Evolutionary conservation across 108 stramenopile species (phyloP), one percentile per base, ranked within the genome.

Genomic region (Cyclotella atomus): DNA sequence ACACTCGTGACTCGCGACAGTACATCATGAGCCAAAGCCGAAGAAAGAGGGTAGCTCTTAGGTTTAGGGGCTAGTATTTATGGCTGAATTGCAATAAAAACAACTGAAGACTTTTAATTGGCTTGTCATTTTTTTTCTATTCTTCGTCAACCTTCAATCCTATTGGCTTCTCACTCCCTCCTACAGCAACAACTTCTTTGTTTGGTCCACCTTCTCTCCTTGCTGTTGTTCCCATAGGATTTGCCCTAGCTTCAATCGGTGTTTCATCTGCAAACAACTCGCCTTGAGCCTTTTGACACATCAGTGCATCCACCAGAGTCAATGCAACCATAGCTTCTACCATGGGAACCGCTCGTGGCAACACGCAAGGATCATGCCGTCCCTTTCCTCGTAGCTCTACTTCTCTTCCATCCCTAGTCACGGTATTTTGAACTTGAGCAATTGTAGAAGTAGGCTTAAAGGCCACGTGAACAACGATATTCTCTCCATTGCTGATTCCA

Each of bases 281-380:
- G 56, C 94, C 95, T 71, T 97, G 96, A 27, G 92, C 94, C 62
- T 90, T 70, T 65, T 99, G 98, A 84, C 89, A 85, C 97, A 99
- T 96, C 3, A 98, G 75, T 32, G 93, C 91, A 83, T 99, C 99
- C 15, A 89, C 89, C 33, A 99, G 72, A 8, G 94, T 95, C 7
- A 99, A 70, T 14, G 99, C 97, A 32, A 98, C 96, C 99, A 99
- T 99, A 17, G 96, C 95, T 81, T 99, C 97, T 21, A 97, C 96
- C 92, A 97, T 96, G 32, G 97, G 97, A 46, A 96, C 90, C 14
- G 98, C 97, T 24, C 98, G 86, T 7, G 99, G 99, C 10, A 99
- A 83, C 25, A 99, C 99, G 73, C 99, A 99, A 15, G 98, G 99
- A 82, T 98, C 99, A 71, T 99, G 98, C 25, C 99, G 85, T 32